These are phyloP conservation scores for Eimeria falciformis DNA, from an alignment of 169 alveolate species.

Conservation along the genomic window DNA sequence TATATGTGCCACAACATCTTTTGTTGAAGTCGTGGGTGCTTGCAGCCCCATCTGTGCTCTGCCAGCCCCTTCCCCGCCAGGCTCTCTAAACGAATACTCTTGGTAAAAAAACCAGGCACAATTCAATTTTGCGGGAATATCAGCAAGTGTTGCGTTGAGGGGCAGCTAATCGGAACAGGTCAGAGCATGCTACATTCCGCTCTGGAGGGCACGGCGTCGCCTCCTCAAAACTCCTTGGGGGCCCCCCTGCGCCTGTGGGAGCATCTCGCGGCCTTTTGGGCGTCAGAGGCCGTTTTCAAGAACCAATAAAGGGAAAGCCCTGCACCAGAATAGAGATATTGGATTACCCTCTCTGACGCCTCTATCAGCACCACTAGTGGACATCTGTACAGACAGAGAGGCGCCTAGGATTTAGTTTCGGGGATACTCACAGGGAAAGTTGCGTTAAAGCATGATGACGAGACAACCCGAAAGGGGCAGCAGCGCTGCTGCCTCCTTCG, in stretches of 20 bases:
- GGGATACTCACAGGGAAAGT: too few relatives aligned
- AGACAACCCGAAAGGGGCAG: neutral
- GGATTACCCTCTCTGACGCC: too few relatives aligned
- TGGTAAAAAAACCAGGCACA: neutral
- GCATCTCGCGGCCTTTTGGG: slow-evolving; percentile 37
- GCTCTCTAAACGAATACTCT: neutral
- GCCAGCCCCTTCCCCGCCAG: neutral
- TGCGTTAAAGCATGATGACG: too few relatives aligned
- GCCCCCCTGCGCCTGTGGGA: slow-evolving; percentile 9
- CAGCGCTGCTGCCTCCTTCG: neutral
- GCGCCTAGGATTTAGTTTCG: too few relatives aligned
- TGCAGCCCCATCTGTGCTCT: slow-evolving; percentile 44
- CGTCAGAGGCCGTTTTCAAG: neutral
- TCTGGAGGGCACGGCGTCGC: neutral
- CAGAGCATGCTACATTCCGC: neutral
- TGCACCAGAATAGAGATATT: too few relatives aligned
- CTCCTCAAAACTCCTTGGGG: neutral
- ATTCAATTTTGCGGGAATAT: neutral
- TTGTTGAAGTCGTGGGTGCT: neutral
- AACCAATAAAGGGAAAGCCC: too few relatives aligned
- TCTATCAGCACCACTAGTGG: too few relatives aligned
- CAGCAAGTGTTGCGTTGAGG: too few relatives aligned
- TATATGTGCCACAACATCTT: neutral
- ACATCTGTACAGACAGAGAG: too few relatives aligned
- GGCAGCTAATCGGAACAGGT: neutral